Evolutionary conservation across 176 grass and related monocot genomes (phyloP), one percentile per base, ranked within the genome.

Genomic region (Canna indica): DNA sequence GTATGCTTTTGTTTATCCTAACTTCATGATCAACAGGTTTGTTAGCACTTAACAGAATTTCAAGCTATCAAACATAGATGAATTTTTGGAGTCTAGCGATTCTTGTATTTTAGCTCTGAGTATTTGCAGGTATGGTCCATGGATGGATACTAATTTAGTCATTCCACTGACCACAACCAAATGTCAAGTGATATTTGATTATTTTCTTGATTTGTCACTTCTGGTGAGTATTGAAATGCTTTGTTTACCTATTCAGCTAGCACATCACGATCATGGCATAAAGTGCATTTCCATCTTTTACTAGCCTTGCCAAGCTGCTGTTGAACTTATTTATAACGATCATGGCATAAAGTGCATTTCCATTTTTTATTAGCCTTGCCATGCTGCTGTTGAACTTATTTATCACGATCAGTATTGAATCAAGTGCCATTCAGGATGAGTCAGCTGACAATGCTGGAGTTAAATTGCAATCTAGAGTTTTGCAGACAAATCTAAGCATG

Each of bases 71-170:
- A 47, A 76, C 69, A 59, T 39, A 38, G 8, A 39, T 62, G 68
- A 74, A n/a, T 22, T 39, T 0, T 53, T 27, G 18, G 18, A 82
- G 67, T 25, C 26, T 7, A 25, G 47, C 47, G 31, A 2, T 68
- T 15, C 18, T 63, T 36, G 9, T 3, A 42, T 59, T 70, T 36
- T 32, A 68, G 31, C 42, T 79, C 48, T 77, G 0, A 50, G 5
- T 29, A 31, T 85, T 60, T 69, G 67, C 71, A 97, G 93, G 75
- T 97, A 92, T 12, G 89, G 94, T 79, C 94, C 94, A 34, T 97
- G 94, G 94, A 87, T 97, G 94, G 94, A 97, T 64, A 90, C 94
- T 85, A 97, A 97, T 76, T 75, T 97, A 77, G 94, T 82, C 29
- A 53, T 90, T 35, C 94, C 94, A 62, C 56, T 97, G 80, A 80